Evolutionary conservation across 2,329 filamentous ascomycete genomes (phyloP).

Genomic region (Chaetomium olivaceum): DNA sequence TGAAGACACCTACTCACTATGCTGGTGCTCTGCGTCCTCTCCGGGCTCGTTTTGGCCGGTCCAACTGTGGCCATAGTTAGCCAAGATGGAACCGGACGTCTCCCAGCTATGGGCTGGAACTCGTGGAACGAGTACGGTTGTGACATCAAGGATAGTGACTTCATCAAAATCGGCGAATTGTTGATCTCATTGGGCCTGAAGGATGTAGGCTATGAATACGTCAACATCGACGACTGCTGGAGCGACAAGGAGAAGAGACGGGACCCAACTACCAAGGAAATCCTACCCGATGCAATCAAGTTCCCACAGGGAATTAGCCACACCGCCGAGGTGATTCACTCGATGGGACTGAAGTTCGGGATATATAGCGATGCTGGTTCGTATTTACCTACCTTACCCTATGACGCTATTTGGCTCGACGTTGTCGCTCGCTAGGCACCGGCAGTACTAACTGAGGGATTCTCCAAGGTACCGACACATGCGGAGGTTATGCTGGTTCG

Average conservation of each 20-base stretch:
- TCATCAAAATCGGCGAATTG: background rate
- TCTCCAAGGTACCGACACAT: conserved; percentile 4
- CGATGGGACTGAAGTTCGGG: conserved; percentile 60
- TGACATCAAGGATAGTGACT: background rate
- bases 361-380: conserved; percentile 58
- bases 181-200: conserved; percentile 3
- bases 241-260: conserved; percentile 43
- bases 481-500: conserved; percentile 19
- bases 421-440: too few species aligned
- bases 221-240: conserved; percentile 67
- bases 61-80: background rate
- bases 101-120: background rate
- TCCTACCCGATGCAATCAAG: conserved; percentile 49
- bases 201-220: conserved; percentile 55
- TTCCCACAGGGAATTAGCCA: conserved; percentile 61
- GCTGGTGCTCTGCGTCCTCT: too few species aligned
- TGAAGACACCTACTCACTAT: too few species aligned
- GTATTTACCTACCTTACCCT: too few species aligned
- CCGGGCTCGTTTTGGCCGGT: too few species aligned
- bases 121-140: conserved; percentile 1
- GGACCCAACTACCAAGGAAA: conserved; percentile 43
- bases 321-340: conserved; percentile 55
- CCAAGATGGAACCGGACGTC: background rate
- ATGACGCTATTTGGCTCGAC: too few species aligned
- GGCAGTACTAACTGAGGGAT: too few species aligned